Conservation (phyloP, 352 stramenopile species). For the Globisporangium lucens region DNA sequence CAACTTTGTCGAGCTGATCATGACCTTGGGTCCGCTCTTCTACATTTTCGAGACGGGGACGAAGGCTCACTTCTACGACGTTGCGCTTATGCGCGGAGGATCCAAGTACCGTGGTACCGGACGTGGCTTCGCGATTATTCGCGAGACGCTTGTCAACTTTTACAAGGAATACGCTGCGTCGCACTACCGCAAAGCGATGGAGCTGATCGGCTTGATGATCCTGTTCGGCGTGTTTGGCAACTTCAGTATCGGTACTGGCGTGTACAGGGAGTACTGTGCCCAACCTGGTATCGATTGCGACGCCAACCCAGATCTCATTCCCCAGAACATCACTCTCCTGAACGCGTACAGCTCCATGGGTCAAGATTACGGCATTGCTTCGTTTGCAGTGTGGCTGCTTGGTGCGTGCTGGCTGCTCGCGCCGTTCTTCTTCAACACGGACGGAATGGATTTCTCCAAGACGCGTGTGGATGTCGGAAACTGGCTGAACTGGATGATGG, state of each 20-base stretch:
- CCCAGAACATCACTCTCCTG: conserved; percentile 68
- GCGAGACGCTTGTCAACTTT: conserved; percentile 83
- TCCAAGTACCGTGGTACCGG: conserved; percentile 85
- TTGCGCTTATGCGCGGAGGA: conserved; percentile 82
- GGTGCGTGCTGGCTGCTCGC: conserved; percentile 75
- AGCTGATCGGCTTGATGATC: conserved; percentile 79
- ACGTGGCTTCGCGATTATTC: conserved; percentile 81
- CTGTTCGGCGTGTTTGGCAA: conserved; percentile 78
- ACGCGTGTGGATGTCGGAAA: conserved; percentile 79
- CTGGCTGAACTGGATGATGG: conserved; percentile 83
- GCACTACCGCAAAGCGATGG: conserved; percentile 79
- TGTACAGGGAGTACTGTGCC: conserved; percentile 52
- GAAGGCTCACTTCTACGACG: conserved; percentile 84
- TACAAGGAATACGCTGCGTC: conserved; percentile 85
- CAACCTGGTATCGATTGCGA: conserved; percentile 52
- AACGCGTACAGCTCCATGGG: conserved; percentile 81
- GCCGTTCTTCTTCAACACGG: conserved; percentile 88
- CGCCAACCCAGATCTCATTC: conserved; percentile 42
- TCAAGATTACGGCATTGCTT: conserved; percentile 84
- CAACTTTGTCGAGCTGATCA: conserved; percentile 76
- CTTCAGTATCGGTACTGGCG: conserved; percentile 68
- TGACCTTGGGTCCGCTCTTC: conserved; percentile 82
- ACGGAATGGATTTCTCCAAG: conserved; percentile 85
- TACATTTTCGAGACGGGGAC: conserved; percentile 88
- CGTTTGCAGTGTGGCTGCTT: conserved; percentile 86